These are phyloP conservation scores for Tetrapisispora arboricola DNA, from an alignment of 805 yeast genomes.

Conservation along the genomic window DNA sequence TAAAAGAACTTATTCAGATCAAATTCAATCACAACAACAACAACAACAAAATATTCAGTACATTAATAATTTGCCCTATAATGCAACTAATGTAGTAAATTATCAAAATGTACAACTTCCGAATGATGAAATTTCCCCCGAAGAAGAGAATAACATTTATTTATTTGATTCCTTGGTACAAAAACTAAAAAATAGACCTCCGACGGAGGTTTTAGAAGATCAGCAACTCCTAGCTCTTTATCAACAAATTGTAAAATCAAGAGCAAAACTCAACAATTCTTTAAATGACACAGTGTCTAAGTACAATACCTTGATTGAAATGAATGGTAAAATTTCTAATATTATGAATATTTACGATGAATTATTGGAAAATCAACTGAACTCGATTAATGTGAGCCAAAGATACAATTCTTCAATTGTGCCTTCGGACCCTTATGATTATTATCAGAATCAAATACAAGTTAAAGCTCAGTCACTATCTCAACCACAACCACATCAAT, in stretches of 20 bases:
- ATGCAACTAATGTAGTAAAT: conserved; percentile 15
- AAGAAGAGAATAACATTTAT: conserved; percentile 62
- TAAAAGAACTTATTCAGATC: conserved; percentile 16
- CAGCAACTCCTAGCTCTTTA: conserved; percentile 34
- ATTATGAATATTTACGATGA: conserved; percentile 69
- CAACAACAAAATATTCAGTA: conserved; percentile 5
- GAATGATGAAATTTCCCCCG: conserved; percentile 31
- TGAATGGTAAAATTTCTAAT: conserved; percentile 70
- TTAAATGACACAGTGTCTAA: conserved; percentile 47
- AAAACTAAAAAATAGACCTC: conserved; percentile 38
- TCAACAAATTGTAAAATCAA: conserved; percentile 45
- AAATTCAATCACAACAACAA: conserved; percentile 6
- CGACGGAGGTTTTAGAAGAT: conserved; percentile 30
- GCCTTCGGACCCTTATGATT: conserved; percentile 21
- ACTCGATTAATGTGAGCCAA: conserved; percentile 29
- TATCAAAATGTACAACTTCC: background rate
- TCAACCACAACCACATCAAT: conserved; percentile 6
- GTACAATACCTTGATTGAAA: conserved; percentile 56
- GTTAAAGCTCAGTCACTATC: no score
- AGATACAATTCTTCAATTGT: conserved; percentile 20
- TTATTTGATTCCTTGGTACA: conserved; percentile 60
- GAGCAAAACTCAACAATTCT: conserved; percentile 59
- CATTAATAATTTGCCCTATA: conserved; percentile 3
- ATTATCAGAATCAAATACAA: conserved; percentile 8
- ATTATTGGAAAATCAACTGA: conserved; percentile 49